Evolutionary conservation across 441 rosid species (phyloP).

Genomic region (Arabidopsis lyrata): DNA sequence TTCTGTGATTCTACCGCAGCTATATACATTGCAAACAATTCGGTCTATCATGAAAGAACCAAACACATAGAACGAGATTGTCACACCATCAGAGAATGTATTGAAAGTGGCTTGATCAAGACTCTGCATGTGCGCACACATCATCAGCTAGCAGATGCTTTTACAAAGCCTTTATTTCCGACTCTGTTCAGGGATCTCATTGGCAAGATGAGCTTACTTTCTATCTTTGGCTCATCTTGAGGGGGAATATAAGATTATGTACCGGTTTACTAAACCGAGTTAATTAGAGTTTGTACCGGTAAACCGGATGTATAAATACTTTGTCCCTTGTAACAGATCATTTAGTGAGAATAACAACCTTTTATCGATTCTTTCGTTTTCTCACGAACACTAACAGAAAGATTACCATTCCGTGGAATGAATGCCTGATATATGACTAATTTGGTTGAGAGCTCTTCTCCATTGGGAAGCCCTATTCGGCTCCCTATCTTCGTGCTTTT

Average conservation of each 20-base stretch:
- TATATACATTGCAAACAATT: not conserved
- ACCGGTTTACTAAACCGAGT: no score
- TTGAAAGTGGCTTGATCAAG: not conserved
- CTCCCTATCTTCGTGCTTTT: not conserved
- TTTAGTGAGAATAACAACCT: no score
- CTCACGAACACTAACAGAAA: not conserved
- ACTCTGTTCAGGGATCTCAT: no score
- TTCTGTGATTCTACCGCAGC: not conserved
- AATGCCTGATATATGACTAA: not conserved
- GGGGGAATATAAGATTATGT: no score
- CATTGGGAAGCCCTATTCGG: not conserved
- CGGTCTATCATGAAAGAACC: not conserved
- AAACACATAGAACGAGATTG: not conserved
- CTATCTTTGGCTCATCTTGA: no score
- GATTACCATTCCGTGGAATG: not conserved
- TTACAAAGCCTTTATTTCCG: not conserved
- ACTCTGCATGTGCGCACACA: not conserved
- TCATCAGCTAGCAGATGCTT: not conserved
- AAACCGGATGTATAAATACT: no score
- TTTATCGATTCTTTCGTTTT: no score
- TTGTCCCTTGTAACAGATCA: no score
- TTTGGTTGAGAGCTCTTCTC: not conserved
- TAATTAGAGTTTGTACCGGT: no score
- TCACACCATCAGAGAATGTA: not conserved
- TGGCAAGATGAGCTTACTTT: no score